Base-by-base conservation (phyloP, 495 filamentous ascomycete species). In the Aspergillus ostianus region DNA sequence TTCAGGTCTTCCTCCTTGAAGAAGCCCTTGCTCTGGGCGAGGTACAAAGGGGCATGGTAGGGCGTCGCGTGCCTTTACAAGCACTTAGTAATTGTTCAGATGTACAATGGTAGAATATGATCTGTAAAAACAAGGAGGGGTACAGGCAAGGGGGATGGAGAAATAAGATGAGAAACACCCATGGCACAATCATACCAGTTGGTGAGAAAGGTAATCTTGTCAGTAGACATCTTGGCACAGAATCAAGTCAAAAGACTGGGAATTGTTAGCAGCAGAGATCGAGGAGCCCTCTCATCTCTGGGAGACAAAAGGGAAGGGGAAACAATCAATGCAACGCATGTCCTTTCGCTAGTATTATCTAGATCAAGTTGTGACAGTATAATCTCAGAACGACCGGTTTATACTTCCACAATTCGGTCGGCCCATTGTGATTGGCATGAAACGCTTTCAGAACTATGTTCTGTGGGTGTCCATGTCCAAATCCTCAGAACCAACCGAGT, bases 281-380 rank as follows among this genome's bases (percentile, higher is more conserved):
- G 23, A 21, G 17, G 53, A 60, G 47, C 56, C 51, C 51, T 45
- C 54, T 46, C 32, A 20, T 49, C 54, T 51, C 23, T 51, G 59
- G 61, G 60, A 56, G 50, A 62, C 41, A 54, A 53, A 62, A 67
- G 29, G 63, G 57, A 67, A 65, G 70, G 71, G 76, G 71, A 67
- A 74, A 77, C 73, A 75, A 84, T 83, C 78, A 83, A 84, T 74
- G 77, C 75, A 73, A 77, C 76, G 86, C 85, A 87, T 85, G 83
- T 89, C 82, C 86, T 88, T 88, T 85, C 86, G 86, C 86, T 87
- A 84, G 86, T 82, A 89, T 89, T 88, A 86, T 87, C 86, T 85
- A 87, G 86, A 88, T 89, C 86, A 89, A 88, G 86, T 89, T 88
- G 73, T 76, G 76, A 84, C 83, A 84, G 83, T 85, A 81, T 85